Evolutionary conservation across 208 protist genomes (phyloP).

Genomic region (Leishmania tropica): DNA sequence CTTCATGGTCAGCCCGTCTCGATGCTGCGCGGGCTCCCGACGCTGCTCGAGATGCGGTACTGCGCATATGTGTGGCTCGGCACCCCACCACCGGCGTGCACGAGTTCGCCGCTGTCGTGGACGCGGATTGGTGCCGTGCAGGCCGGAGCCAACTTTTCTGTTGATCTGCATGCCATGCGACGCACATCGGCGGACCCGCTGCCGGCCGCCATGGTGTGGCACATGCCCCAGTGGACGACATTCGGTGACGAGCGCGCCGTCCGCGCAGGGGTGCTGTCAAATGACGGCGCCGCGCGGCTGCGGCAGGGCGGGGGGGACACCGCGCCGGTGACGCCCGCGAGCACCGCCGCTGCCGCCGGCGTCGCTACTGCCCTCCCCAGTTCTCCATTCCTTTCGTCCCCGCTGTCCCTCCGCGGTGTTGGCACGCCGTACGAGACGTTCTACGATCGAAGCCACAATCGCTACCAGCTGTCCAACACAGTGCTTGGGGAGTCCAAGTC

Average conservation of each 20-base stretch:
- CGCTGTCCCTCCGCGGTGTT: not conserved
- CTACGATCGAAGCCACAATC: slow-evolving; percentile 39
- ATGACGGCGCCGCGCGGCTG: not conserved
- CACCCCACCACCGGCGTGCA: slow-evolving; percentile 1
- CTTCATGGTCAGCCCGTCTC: slow-evolving; percentile 6
- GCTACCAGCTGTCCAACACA: slow-evolving; percentile 49
- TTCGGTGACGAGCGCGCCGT: slow-evolving; percentile 12
- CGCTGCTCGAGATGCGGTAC: slow-evolving; percentile 17
- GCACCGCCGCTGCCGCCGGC: not conserved
- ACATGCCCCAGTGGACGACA: slow-evolving; percentile 11
- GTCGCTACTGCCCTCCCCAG: not conserved
- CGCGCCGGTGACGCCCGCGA: not conserved
- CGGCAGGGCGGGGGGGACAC: not conserved
- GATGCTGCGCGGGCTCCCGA: slow-evolving; percentile 16
- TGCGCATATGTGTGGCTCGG: slow-evolving; percentile 20
- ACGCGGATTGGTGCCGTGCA: not conserved
- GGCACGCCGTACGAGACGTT: slow-evolving; percentile 27
- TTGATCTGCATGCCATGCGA: slow-evolving; percentile 9
- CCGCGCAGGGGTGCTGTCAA: not conserved
- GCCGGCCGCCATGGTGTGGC: slow-evolving; percentile 11
- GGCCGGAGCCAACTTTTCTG: not conserved
- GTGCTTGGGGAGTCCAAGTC: slow-evolving; percentile 47
- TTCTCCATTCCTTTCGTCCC: not conserved
- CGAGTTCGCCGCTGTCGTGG: not conserved
- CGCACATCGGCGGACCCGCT: not conserved